Evolutionary conservation across 768 basidiomycete species (phyloP).

Genomic region (Hemileccinum rubropunctum): DNA sequence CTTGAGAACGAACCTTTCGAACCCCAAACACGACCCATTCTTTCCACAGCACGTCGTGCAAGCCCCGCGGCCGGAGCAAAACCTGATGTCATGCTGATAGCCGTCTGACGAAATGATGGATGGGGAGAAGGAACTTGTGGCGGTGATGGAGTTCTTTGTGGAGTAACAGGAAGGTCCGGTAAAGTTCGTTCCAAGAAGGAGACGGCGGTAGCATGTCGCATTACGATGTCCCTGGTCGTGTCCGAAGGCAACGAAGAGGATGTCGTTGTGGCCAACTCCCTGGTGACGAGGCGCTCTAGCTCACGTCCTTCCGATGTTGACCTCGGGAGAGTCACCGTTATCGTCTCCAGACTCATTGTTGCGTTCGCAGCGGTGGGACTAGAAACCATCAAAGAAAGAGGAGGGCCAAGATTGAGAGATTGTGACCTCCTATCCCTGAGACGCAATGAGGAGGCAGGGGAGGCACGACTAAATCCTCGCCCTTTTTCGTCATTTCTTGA

Average conservation of each 20-base stretch:
- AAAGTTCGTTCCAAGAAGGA: conserved; percentile 25
- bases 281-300: conserved; percentile 41
- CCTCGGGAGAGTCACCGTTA: conserved; percentile 28
- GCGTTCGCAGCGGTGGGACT: conserved; percentile 23
- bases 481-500: conserved; percentile 15
- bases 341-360: conserved; percentile 31
- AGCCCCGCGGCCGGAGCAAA: conserved; percentile 72
- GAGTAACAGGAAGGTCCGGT: conserved; percentile 29
- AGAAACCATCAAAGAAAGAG: conserved; percentile 29
- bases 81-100: conserved; percentile 68
- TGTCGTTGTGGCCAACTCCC: conserved; percentile 41
- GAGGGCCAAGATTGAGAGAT: conserved; percentile 53
- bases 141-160: conserved; percentile 5
- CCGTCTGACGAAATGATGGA: conserved; percentile 54
- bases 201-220: conserved; percentile 19
- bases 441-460: conserved; percentile 46
- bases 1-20: conserved; percentile 37
- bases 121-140: conserved; percentile 17
- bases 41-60: conserved; percentile 76
- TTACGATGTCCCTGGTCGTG: conserved; percentile 27
- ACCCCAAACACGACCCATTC: conserved; percentile 66
- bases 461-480: conserved; percentile 24
- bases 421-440: conserved; percentile 59
- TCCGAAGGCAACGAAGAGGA: conserved; percentile 31
- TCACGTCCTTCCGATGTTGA: conserved; percentile 32